Evolutionary conservation across 352 stramenopile genomes (phyloP).

Genomic region (Pythium scleroteichum): DNA sequence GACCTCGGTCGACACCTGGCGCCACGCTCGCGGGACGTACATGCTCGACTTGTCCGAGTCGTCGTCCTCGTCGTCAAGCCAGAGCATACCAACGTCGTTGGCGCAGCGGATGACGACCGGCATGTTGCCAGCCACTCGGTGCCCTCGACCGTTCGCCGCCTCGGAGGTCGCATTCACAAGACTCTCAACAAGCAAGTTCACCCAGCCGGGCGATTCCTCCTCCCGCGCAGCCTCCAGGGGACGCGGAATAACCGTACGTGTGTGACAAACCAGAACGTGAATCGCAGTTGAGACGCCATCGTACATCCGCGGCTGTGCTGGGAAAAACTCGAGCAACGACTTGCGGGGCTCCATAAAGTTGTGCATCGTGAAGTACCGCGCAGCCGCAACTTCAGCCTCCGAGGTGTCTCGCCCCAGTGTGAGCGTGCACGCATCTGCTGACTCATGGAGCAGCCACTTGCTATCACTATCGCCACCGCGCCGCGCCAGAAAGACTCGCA

Average conservation of each 20-base stretch:
- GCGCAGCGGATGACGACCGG: neutral
- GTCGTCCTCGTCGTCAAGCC: slow-evolving; percentile 4
- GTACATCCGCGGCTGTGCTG: slow-evolving; percentile 11
- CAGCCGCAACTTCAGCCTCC: neutral
- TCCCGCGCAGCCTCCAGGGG: neutral
- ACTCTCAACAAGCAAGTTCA: neutral
- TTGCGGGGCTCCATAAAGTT: neutral
- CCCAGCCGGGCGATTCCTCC: neutral
- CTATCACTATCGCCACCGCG: neutral
- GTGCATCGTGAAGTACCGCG: neutral
- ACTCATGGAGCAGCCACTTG: slow-evolving; percentile 3
- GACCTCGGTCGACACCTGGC: slow-evolving; percentile 6
- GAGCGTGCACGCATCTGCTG: neutral
- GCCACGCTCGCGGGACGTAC: slow-evolving; percentile 7
- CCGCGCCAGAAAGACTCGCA: slow-evolving; percentile 17
- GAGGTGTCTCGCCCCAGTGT: neutral
- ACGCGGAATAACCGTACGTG: neutral
- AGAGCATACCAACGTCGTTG: neutral
- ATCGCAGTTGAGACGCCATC: neutral
- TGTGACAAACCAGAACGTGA: slow-evolving; percentile 13
- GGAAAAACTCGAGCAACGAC: slow-evolving; percentile 6
- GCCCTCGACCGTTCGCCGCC: neutral
- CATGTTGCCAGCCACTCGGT: too few relatives aligned
- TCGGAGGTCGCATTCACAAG: neutral
- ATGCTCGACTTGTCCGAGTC: neutral